A percentile compares a stretch with the other conserved stretches of the same genome.
Conservation (phyloP, 2,329 filamentous ascomycete genomes). For the Colletotrichum tamarilloi region DNA sequence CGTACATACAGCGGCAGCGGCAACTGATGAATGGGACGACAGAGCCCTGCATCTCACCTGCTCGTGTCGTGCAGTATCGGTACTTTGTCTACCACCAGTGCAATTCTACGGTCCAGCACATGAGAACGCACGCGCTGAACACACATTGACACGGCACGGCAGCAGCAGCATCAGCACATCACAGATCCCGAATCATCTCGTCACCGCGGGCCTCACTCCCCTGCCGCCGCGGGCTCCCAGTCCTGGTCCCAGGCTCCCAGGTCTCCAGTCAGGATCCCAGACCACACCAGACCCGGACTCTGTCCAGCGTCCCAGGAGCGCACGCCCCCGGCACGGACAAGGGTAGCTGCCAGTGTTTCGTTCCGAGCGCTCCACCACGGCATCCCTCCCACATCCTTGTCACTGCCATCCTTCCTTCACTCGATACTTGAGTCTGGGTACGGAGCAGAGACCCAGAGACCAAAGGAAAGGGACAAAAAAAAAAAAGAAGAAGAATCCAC, state of each 20-base stretch:
- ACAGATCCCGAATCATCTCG: conserved; percentile 30
- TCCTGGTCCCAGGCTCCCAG: conserved; percentile 4
- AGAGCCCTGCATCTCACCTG: conserved; percentile 21
- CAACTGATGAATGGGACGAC: conserved; percentile 24
- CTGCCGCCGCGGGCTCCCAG: conserved; percentile 30
- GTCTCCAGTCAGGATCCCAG: conserved; percentile 14
- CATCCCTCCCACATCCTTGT: conserved; percentile 31
- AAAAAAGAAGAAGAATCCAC: neutral
- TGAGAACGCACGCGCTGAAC: neutral
- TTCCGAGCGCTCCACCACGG: conserved; percentile 34
- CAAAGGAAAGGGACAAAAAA: too few relatives aligned
- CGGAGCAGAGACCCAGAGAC: neutral
- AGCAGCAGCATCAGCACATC: conserved; percentile 23
- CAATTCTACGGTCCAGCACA: neutral
- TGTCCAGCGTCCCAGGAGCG: conserved; percentile 22
- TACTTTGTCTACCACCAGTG: neutral
- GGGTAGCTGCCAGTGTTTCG: conserved; percentile 37
- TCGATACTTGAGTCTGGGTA: conserved; percentile 10
- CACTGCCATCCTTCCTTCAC: conserved; percentile 22
- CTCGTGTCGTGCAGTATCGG: neutral
- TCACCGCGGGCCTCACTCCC: conserved; percentile 28
- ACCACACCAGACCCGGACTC: conserved; percentile 21
- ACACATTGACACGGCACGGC: conserved; percentile 15
- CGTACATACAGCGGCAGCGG: conserved; percentile 11
- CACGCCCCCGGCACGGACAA: conserved; percentile 35